Percentiles rank a stretch among this genome's conserved stretches.
Evolutionary conservation across 768 basidiomycete species (phyloP).

Genomic region (Coprinopsis cinerea): DNA sequence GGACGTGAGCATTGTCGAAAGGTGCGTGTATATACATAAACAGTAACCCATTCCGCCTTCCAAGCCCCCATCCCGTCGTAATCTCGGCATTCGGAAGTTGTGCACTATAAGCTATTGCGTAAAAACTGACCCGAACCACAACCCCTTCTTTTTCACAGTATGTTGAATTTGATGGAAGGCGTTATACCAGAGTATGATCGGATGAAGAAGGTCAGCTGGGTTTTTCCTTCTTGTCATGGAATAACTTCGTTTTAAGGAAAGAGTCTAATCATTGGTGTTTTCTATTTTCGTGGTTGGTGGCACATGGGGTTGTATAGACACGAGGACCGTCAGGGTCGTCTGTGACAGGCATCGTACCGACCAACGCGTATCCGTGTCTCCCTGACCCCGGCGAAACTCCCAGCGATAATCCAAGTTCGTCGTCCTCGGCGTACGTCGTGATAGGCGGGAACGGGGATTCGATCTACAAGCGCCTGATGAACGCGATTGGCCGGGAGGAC

Average conservation of each 20-base stretch:
- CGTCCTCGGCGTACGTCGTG: constrained; percentile 44
- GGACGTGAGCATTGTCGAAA: constrained; percentile 74
- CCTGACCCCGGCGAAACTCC: constrained; percentile 28
- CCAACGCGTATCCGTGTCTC: constrained; percentile 66
- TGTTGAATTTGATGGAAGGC: constrained; percentile 75
- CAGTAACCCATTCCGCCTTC: too few relatives aligned
- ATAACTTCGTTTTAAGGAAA: too few relatives aligned
- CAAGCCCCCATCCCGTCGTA: background rate
- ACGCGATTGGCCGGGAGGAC: constrained; percentile 50
- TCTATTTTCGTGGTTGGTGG: too few relatives aligned
- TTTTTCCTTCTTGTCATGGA: background rate
- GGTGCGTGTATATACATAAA: too few relatives aligned
- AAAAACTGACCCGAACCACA: too few relatives aligned
- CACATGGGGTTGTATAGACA: too few relatives aligned
- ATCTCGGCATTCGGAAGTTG: too few relatives aligned
- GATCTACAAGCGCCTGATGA: constrained; percentile 65
- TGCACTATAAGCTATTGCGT: too few relatives aligned
- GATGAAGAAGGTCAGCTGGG: constrained; percentile 47
- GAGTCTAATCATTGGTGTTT: constrained; percentile 3
- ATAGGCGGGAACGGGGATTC: constrained; percentile 71
- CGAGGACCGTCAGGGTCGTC: constrained; percentile 73
- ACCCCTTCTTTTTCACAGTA: constrained; percentile 44
- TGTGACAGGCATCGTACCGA: constrained; percentile 70
- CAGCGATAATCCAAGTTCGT: constrained; percentile 25
- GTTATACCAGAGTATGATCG: constrained; percentile 73